Evolutionary conservation across 192 early-diverging fungal genomes (phyloP).

Genomic region (Coemansia aciculifera): DNA sequence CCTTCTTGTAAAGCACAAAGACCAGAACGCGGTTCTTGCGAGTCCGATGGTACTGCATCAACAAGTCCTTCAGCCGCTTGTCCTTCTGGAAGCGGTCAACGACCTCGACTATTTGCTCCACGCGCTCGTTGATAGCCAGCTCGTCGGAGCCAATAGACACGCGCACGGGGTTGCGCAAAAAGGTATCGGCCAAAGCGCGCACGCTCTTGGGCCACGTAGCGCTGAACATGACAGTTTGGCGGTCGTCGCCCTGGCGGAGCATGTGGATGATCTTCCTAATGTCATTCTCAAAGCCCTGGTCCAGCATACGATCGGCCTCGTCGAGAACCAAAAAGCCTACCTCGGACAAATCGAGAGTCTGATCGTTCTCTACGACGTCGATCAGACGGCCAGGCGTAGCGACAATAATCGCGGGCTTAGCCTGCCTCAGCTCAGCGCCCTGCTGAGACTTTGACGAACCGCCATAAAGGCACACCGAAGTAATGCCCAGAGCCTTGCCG

Average conservation of each 20-base stretch:
- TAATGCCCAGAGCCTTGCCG: slow-evolving; percentile 65
- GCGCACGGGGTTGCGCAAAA: slow-evolving; percentile 74
- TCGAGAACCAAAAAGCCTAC: slow-evolving; percentile 92
- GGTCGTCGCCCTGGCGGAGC: slow-evolving; percentile 63
- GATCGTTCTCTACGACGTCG: slow-evolving; percentile 82
- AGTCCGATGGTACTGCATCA: slow-evolving; percentile 81
- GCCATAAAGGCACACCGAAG: slow-evolving; percentile 83
- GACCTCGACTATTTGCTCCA: slow-evolving; percentile 91
- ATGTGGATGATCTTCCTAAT: slow-evolving; percentile 84
- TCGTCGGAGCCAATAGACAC: slow-evolving; percentile 89
- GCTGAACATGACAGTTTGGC: slow-evolving; percentile 94
- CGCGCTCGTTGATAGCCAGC: slow-evolving; percentile 79
- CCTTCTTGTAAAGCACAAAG: slow-evolving; percentile 97
- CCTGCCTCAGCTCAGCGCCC: slow-evolving; percentile 57
- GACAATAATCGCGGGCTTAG: slow-evolving; percentile 66
- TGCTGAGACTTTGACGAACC: slow-evolving; percentile 82
- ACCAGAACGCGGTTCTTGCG: slow-evolving; percentile 88
- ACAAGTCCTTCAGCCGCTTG: slow-evolving; percentile 67
- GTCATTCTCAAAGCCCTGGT: slow-evolving; percentile 89
- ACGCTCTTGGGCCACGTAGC: slow-evolving; percentile 95
- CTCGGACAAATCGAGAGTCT: slow-evolving; percentile 71
- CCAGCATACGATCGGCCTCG: slow-evolving; percentile 98
- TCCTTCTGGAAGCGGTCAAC: slow-evolving; percentile 78
- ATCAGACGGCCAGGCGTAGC: slow-evolving; percentile 96
- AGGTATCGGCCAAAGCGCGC: slow-evolving; percentile 81